phyloP scores from a whole-genome alignment of 1,284 basidiomycete genomes.

The Naganishia liquefaciens region DNA sequence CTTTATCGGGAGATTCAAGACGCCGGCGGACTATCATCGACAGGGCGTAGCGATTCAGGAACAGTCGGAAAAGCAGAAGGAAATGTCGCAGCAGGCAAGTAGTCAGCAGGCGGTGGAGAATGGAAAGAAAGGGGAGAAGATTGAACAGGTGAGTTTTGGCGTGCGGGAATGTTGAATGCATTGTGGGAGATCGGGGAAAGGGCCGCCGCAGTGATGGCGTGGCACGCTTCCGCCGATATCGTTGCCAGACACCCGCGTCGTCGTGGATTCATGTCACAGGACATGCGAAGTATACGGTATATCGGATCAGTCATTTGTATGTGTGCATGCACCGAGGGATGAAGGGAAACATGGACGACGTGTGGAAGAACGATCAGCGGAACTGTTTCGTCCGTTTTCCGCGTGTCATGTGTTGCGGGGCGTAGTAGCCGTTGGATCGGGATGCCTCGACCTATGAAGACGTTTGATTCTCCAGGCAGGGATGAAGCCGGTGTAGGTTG shows the following conservation, averaged over 20 bases:
- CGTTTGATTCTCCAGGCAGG: neutral
- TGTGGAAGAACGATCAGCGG: too few relatives aligned
- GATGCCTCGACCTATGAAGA: too few relatives aligned
- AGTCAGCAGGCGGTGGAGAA: slow-evolving; percentile 25
- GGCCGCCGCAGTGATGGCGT: too few relatives aligned
- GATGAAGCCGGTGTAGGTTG: neutral
- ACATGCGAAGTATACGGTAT: too few relatives aligned
- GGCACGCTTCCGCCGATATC: too few relatives aligned
- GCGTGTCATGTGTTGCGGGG: too few relatives aligned
- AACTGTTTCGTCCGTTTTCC: too few relatives aligned
- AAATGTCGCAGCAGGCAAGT: neutral
- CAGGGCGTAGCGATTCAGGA: slow-evolving; percentile 10
- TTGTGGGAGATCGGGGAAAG: neutral
- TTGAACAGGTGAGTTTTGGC: slow-evolving; percentile 23
- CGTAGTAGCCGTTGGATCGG: neutral
- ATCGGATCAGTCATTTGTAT: too few relatives aligned
- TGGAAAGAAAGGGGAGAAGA: slow-evolving; percentile 19
- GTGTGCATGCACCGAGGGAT: too few relatives aligned
- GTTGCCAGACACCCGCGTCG: too few relatives aligned
- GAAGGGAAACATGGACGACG: too few relatives aligned
- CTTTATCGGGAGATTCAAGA: slow-evolving; percentile 17
- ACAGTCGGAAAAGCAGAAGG: neutral
- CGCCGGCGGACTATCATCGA: slow-evolving; percentile 27
- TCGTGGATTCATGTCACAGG: too few relatives aligned
- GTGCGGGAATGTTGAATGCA: neutral